Evolutionary conservation across 148 eudicot genomes (phyloP), one percentile per base, ranked within the genome.

Genomic region (Arctostaphylos glauca): DNA sequence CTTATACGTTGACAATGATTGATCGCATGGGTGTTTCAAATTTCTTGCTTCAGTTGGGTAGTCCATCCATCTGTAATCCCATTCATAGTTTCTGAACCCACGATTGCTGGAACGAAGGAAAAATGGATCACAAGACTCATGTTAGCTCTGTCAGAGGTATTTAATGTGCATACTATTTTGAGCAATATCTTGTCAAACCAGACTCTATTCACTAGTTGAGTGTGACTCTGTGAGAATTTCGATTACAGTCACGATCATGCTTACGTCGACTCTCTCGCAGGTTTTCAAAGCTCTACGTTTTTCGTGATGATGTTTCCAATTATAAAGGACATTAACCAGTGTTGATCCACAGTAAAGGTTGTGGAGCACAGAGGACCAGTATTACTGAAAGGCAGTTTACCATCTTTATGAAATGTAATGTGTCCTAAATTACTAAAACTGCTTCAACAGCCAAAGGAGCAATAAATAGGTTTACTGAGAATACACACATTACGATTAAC

Each of bases 61-160:
- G 5, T 92, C 93, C 97, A 88, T 92, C 92, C 94, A 93, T 88
- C 98, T 90, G 81, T 96, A 96, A 80, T 96, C 98, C 98, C 98
- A 96, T 62, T 91, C 90, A 38, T 70, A 68, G 66, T 81, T 80
- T 74, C 91, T 86, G 44, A 75, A 81, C 47, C 82, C 80, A 19
- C 87, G 49, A 74, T 41, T 84, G 88, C 73, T 80, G 38, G 47
- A 72, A 62, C 31, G 41, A 41, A 2, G 19, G 54, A 10, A 64
- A 64, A 64, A 10, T 64, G 70, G 9, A 64, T 10, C 38, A 64
- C 70, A 38, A 64, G 25, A 14, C 25, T 23, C 70, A 31, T 2
- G 70, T 64, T 64, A 23, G 70, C 70, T 64, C 70, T 64, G 23
- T 41, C 38, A 9, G 14, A 23, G 70, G 70, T 64, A 52, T n/a